These are phyloP conservation scores for Apiotrichum gamsii DNA, from an alignment of 1,284 basidiomycete genomes.

Conservation along the genomic window DNA sequence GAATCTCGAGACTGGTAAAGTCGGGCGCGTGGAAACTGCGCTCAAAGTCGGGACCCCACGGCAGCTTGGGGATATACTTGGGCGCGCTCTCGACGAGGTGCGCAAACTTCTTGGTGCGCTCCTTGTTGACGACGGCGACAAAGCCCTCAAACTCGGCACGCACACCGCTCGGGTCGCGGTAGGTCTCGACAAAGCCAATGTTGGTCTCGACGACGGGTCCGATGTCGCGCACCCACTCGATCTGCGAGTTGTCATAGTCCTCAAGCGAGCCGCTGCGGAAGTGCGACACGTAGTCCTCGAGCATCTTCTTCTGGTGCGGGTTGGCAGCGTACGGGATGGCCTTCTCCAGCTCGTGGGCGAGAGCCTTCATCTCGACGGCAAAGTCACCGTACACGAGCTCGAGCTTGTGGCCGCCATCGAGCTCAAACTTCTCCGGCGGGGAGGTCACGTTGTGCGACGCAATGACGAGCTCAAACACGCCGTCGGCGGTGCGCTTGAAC, in stretches of 20 bases:
- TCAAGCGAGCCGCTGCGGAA: slow-evolving; percentile 71
- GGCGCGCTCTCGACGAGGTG: slow-evolving; percentile 66
- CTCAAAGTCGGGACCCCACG: slow-evolving; percentile 76
- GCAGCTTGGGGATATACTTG: slow-evolving; percentile 67
- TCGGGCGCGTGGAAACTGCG: slow-evolving; percentile 67
- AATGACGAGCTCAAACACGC: slow-evolving; percentile 14
- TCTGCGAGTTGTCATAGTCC: slow-evolving; percentile 67
- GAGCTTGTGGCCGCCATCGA: slow-evolving; percentile 8
- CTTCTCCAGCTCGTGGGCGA: slow-evolving; percentile 41
- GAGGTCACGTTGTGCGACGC: slow-evolving; percentile 6
- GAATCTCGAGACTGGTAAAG: slow-evolving; percentile 57
- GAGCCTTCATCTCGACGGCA: slow-evolving; percentile 1
- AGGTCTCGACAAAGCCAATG: slow-evolving; percentile 54
- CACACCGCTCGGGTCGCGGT: slow-evolving; percentile 54
- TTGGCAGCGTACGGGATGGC: slow-evolving; percentile 67
- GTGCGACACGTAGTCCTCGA: slow-evolving; percentile 69
- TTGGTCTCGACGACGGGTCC: slow-evolving; percentile 65
- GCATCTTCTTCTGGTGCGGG: slow-evolving; percentile 63
- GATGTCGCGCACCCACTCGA: slow-evolving; percentile 74
- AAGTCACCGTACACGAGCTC: slow-evolving; percentile 16
- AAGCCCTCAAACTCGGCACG: slow-evolving; percentile 82
- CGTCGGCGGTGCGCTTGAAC: slow-evolving; percentile 12
- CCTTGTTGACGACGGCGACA: slow-evolving; percentile 78
- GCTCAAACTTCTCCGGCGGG: slow-evolving; percentile 1
- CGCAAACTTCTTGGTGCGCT: slow-evolving; percentile 71